phyloP scores from a whole-genome alignment of 352 stramenopile species.

The Pythium brassicae region DNA sequence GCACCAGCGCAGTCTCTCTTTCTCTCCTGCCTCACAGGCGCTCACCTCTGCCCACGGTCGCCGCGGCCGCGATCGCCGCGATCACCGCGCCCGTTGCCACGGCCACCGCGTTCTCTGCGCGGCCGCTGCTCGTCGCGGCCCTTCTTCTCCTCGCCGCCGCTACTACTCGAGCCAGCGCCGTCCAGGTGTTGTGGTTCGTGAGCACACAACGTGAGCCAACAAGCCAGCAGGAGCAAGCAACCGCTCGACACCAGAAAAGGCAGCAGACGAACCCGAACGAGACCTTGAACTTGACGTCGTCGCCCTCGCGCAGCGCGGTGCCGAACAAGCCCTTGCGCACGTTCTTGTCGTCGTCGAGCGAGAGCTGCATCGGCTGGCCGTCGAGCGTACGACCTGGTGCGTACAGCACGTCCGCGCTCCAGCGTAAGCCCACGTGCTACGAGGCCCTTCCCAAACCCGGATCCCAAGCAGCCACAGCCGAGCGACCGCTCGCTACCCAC shows the following conservation, averaged over 20 bases:
- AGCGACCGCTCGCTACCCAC: too few species aligned
- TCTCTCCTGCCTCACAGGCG: background rate
- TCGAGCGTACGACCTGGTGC: slow-evolving; percentile 63
- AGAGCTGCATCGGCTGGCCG: slow-evolving; percentile 71
- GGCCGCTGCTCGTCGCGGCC: too few species aligned
- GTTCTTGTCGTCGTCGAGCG: slow-evolving; percentile 62
- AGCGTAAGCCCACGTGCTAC: too few species aligned
- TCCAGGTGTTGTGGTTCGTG: too few species aligned
- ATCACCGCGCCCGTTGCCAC: slow-evolving; percentile 16
- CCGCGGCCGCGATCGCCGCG: slow-evolving; percentile 37
- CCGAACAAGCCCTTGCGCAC: slow-evolving; percentile 76
- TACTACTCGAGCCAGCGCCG: background rate
- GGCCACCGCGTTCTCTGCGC: slow-evolving; percentile 14
- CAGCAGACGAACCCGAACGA: slow-evolving; percentile 47
- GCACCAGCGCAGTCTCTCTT: too few species aligned
- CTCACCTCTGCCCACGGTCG: slow-evolving; percentile 12
- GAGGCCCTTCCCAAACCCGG: too few species aligned
- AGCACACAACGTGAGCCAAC: too few species aligned
- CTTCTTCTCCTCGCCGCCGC: too few species aligned
- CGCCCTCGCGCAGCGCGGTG: slow-evolving; percentile 62
- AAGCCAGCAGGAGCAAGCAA: background rate
- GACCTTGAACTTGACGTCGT: slow-evolving; percentile 77
- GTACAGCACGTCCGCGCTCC: too few species aligned
- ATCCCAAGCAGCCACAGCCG: too few species aligned
- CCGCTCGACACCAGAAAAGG: background rate